These are phyloP conservation scores for Setomelanomma holmii DNA, from an alignment of 2,329 filamentous ascomycete species.

Conservation along the genomic window DNA sequence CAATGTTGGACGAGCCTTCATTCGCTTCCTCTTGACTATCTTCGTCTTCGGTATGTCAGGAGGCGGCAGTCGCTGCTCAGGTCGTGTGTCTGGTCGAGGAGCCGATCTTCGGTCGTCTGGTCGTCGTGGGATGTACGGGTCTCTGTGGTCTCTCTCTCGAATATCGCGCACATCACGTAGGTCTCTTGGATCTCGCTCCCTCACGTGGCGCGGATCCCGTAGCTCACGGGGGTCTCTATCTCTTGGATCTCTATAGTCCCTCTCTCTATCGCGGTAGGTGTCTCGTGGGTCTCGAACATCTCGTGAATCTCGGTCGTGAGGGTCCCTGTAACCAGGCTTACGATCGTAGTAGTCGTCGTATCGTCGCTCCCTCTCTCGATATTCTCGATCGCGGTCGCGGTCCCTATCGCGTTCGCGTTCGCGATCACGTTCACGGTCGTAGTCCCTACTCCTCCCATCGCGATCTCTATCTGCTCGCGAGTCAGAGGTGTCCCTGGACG, in stretches of 20 bases:
- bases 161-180: slow-evolving; percentile 28
- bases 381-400: slow-evolving; percentile 41
- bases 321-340: slow-evolving; percentile 35
- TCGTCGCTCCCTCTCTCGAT: slow-evolving; percentile 51
- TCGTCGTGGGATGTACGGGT: slow-evolving; percentile 36
- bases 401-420: slow-evolving; percentile 48
- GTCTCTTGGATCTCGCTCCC: slow-evolving; percentile 30
- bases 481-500: slow-evolving; percentile 29
- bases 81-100: slow-evolving; percentile 44
- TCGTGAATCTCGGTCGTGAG: slow-evolving; percentile 35
- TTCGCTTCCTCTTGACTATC: slow-evolving; percentile 70
- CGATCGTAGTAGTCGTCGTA: slow-evolving; percentile 35
- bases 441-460: slow-evolving; percentile 26
- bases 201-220: slow-evolving; percentile 22
- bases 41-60: slow-evolving; percentile 57
- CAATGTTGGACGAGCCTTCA: slow-evolving; percentile 75
- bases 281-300: slow-evolving; percentile 29
- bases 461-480: slow-evolving; percentile 33
- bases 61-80: slow-evolving; percentile 46
- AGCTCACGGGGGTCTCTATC: slow-evolving; percentile 22
- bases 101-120: slow-evolving; percentile 21
- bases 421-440: slow-evolving; percentile 28
- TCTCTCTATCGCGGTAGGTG: slow-evolving; percentile 18
- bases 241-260: slow-evolving; percentile 11
- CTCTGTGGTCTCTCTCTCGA: slow-evolving; percentile 36